Evolutionary conservation across 2,329 filamentous ascomycete species (phyloP), one percentile per base, ranked within the genome.

Genomic region (Cercospora brassicicola): DNA sequence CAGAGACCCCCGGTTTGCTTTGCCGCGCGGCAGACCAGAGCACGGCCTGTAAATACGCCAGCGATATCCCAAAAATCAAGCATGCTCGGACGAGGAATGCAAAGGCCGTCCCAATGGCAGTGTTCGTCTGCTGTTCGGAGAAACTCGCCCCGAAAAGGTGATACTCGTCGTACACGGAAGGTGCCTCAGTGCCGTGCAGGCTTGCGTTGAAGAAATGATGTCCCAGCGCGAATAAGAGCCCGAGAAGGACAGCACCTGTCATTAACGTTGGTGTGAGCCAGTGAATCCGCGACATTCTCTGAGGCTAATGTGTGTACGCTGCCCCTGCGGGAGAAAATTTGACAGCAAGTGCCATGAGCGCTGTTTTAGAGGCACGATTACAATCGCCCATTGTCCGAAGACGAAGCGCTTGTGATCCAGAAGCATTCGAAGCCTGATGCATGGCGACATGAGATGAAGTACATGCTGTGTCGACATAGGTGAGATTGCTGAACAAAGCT

Each of bases 91-190:
- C 63, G 11, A 65, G 55, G 26, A 65, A 59, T 0, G 63, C 63
- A 28, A 65, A 65, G 10, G 63, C 63, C 11, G 63, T 65, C 8
- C 63, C 55, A 5, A 65, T 48, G 26, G 63, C 63, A n/a, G 63
- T 65, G 26, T 65, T 65, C 33, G 26, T 39, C 28, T 60, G 55
- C 11, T 65, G 53, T n/a, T 59, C 36, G 2, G 63, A 42, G 1
- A 60, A 2, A 9, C 59, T 55, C 2, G 39, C 18, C 1, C 55
- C 53, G 3, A 39, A 36, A 9, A 65, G 20, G 2, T 36, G 42
- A 23, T 60, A 65, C 9, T 59, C 26, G 2, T 65, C 63, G 63
- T 45, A 28, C 9, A 33, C 48, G 7, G 63, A 51, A 6, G 55
- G 63, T 23, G 63, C 63, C 15, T 20, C 20, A 9, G 36, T 30